Percentiles rank a stretch among this genome's conserved stretches.
Conservation (phyloP, 495 filamentous ascomycete genomes). For the Xylaria nigripes region DNA sequence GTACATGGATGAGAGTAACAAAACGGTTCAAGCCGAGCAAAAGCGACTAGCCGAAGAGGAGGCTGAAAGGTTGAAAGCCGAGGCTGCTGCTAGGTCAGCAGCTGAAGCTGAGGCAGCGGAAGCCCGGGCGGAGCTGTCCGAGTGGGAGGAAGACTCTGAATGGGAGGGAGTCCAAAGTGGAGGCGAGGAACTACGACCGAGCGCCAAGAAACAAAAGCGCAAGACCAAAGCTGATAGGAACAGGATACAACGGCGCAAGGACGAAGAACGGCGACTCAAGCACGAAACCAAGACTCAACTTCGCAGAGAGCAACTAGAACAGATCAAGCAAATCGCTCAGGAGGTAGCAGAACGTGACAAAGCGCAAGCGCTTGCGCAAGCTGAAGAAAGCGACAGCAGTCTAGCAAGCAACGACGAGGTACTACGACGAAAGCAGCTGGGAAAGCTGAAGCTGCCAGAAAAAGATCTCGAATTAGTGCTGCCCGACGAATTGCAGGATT, state of each 20-base stretch:
- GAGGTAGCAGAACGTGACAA: conserved; percentile 46
- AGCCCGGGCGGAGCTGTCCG: conserved; percentile 58
- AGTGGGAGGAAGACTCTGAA: conserved; percentile 75
- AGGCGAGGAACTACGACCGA: conserved; percentile 53
- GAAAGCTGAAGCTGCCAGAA: conserved; percentile 69
- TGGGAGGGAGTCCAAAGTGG: conserved; percentile 78
- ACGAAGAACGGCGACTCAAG: conserved; percentile 62
- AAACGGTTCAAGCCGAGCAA: conserved; percentile 71
- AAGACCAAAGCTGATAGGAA: conserved; percentile 85
- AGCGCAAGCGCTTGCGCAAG: conserved; percentile 29
- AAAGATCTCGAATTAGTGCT: conserved; percentile 80
- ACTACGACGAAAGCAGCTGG: conserved; percentile 67
- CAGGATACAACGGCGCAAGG: conserved; percentile 77
- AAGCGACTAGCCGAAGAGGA: conserved; percentile 62
- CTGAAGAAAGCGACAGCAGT: conserved; percentile 35
- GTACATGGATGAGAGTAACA: conserved; percentile 61
- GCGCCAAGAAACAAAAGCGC: conserved; percentile 63
- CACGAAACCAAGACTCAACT: conserved; percentile 65
- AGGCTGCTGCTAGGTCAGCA: conserved; percentile 46
- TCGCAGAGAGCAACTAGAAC: conserved; percentile 56
- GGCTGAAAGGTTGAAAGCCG: conserved; percentile 47
- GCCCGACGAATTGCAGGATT: conserved; percentile 89
- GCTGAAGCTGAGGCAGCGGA: conserved; percentile 55
- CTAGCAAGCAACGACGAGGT: conserved; percentile 49
- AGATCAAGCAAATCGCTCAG: conserved; percentile 56